Evolutionary conservation across 1,284 basidiomycete species (phyloP).

Genomic region (Anthracocystis setariae): DNA sequence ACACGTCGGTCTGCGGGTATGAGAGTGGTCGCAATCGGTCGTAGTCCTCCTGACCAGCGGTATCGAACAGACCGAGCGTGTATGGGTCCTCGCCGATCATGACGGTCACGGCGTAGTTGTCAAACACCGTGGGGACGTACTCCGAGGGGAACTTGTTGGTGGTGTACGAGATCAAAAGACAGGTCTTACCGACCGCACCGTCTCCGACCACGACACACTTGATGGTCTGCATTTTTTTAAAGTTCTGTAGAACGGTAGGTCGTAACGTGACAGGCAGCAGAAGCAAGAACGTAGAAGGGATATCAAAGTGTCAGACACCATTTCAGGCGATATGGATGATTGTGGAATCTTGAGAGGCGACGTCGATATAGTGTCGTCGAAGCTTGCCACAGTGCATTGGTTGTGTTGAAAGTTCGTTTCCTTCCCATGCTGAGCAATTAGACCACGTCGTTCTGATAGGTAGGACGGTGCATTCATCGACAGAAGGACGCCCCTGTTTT

Average conservation of each 20-base stretch:
- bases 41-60: conserved; percentile 99
- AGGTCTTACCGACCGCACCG: conserved; percentile 99
- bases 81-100: conserved; percentile 99
- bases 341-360: too few species aligned
- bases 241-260: conserved; percentile 6
- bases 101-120: conserved; percentile 98
- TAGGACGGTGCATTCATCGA: too few species aligned
- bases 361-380: too few species aligned
- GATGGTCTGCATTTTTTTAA: conserved; percentile 66
- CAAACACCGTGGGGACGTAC: conserved; percentile 95
- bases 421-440: too few species aligned
- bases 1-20: conserved; percentile 99
- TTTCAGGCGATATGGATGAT: too few species aligned
- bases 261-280: background rate
- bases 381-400: too few species aligned
- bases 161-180: conserved; percentile 98
- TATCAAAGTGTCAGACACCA: too few species aligned
- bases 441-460: too few species aligned
- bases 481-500: too few species aligned
- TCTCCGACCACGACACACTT: conserved; percentile 97
- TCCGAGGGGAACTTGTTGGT: conserved; percentile 83
- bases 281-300: background rate
- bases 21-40: conserved; percentile 97
- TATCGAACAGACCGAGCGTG: conserved; percentile 97
- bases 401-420: too few species aligned